Conservation (phyloP, 331 rosid species). For the Quercus lobata region DNA sequence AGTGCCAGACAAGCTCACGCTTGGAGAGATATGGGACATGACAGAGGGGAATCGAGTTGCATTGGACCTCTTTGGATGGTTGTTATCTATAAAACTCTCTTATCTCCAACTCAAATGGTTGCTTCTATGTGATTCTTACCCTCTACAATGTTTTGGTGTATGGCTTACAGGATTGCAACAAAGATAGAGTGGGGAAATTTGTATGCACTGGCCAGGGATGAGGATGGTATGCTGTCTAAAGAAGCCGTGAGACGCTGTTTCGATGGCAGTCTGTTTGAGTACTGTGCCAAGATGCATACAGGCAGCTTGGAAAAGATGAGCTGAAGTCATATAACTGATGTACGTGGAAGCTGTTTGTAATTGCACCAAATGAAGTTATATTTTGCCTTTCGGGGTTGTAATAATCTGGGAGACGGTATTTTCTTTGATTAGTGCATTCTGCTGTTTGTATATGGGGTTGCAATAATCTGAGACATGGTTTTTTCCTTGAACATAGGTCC, state of each 20-base stretch:
- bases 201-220: slow-evolving; percentile 43
- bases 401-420: background rate
- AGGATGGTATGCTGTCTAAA: slow-evolving; percentile 41
- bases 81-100: background rate
- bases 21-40: slow-evolving; percentile 78
- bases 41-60: slow-evolving; percentile 66
- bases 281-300: slow-evolving; percentile 33
- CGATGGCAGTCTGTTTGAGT: slow-evolving; percentile 56
- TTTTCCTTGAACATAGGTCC: too few relatives aligned
- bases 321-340: background rate
- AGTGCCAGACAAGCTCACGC: slow-evolving; percentile 57
- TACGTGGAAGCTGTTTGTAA: background rate
- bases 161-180: slow-evolving; percentile 28
- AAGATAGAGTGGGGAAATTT: slow-evolving; percentile 45
- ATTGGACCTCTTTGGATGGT: slow-evolving; percentile 77
- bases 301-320: slow-evolving; percentile 25
- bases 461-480: background rate
- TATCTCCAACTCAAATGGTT: background rate
- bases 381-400: background rate
- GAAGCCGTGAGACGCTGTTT: slow-evolving; percentile 43
- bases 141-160: too few relatives aligned
- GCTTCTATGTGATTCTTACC: background rate
- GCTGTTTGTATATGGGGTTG: background rate
- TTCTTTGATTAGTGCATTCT: background rate
- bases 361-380: background rate